Base-by-base conservation (phyloP, 202 grass and related monocot genomes). In the Tripidium arundinaceum region DNA sequence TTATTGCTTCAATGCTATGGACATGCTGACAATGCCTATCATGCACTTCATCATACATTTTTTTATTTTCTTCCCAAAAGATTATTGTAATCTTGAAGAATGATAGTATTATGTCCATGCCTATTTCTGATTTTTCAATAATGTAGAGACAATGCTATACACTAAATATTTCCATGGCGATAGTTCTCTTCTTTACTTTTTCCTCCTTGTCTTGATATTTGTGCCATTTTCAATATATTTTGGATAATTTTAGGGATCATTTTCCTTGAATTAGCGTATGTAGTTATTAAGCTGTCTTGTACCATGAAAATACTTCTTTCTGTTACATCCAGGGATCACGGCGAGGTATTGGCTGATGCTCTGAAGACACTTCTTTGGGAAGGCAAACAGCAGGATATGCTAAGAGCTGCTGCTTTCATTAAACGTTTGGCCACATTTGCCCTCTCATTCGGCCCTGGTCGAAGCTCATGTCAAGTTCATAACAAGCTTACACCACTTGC, bases 331-430 rank as follows among this genome's bases (percentile, higher is more conserved):
- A 99, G 92, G 83, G 96, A 95, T 81, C 68, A 37, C 26, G 92
- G 90, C 78, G 88, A 93, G 77, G 86, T 99, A 79, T 80, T 99
- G 76, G 92, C 88, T 64, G 90, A 99, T 70, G 96, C 96, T 88
- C 80, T 99, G 57, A 90, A 99, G 85, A 90, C 75, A 15, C 93
- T 98, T 79, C 84, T 93, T 40, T 98, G 96, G 86, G 96, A 98
- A 87, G 92, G 92, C 68, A 98, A 82, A 62, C 88, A 88, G 64
- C 96, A 95, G 65, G 90, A 98, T 79, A 91, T 93, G 90, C 88
- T 95, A 76, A 89, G 92, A 87, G 92, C 92, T 28, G 80, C 90
- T 59, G 92, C 90, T 89, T 95, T 99, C 58, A 99, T 95, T 72
- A 93, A 99, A 91, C 96, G 88, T 27, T 83, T 99, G 36, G 90